Evolutionary conservation across 306 rosid species (phyloP).

Genomic region (Ceratonia siliqua): DNA sequence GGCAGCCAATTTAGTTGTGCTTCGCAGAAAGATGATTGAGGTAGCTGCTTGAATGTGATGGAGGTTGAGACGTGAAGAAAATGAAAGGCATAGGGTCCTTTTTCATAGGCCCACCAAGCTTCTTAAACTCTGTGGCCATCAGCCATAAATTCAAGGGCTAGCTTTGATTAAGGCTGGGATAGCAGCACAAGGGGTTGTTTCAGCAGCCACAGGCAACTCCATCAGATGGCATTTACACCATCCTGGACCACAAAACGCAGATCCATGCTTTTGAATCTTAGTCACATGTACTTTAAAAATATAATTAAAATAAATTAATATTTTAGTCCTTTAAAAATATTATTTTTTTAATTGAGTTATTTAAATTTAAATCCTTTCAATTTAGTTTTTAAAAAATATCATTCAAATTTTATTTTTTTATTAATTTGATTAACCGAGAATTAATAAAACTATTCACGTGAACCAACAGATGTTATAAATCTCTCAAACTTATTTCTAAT

Average conservation of each 20-base stretch:
- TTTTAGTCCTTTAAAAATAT: too few species aligned
- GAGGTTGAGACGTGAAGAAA: neutral
- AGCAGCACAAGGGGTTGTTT: neutral
- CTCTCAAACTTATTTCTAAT: too few species aligned
- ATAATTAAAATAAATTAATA: too few species aligned
- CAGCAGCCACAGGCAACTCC: neutral
- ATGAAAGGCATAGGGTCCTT: neutral
- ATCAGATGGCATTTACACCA: neutral
- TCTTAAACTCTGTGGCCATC: neutral
- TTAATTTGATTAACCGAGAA: too few species aligned
- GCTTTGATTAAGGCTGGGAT: neutral
- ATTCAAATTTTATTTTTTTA: too few species aligned
- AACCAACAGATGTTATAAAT: too few species aligned
- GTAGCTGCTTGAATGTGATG: slow-evolving; percentile 5
- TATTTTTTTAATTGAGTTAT: too few species aligned
- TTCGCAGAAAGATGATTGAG: neutral
- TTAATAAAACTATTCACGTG: too few species aligned
- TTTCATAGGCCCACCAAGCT: neutral
- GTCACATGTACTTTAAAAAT: too few species aligned
- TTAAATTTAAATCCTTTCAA: too few species aligned
- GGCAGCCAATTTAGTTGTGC: slow-evolving; percentile 8
- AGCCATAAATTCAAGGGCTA: neutral
- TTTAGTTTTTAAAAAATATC: too few species aligned
- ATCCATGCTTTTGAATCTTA: too few species aligned
- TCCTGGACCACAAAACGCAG: slow-evolving; percentile 9